Conservation (phyloP, 2,329 filamentous ascomycete species). For the Davidsoniella neocaledoniae region DNA sequence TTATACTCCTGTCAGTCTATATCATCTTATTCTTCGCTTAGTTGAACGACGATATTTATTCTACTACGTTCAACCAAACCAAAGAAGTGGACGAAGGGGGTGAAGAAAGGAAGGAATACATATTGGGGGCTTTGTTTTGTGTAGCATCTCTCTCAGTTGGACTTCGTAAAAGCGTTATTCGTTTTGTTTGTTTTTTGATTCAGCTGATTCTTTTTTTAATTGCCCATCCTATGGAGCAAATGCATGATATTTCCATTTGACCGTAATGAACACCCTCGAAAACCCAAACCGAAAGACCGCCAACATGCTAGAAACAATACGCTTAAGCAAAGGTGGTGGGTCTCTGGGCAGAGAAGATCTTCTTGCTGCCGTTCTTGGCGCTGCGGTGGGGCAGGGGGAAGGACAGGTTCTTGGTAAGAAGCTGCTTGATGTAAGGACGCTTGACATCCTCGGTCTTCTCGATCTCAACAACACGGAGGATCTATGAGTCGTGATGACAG, state of each 20-base stretch:
- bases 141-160: neutral
- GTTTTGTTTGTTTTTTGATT: constrained; percentile 13
- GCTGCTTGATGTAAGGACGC: constrained; percentile 99
- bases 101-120: neutral
- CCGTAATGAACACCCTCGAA: constrained; percentile 45
- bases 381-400: constrained; percentile 98
- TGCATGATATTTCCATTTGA: constrained; percentile 43
- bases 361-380: constrained; percentile 66
- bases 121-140: neutral
- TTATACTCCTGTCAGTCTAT: too few species aligned
- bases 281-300: constrained; percentile 29
- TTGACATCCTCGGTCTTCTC: constrained; percentile 90
- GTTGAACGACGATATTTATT: too few species aligned
- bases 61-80: neutral
- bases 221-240: constrained; percentile 20
- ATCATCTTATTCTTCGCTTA: too few species aligned
- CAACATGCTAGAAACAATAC: constrained; percentile 33
- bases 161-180: constrained; percentile 11
- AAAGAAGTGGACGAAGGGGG: neutral
- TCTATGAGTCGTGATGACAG: constrained; percentile 33
- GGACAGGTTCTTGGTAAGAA: constrained; percentile 83
- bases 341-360: constrained; percentile 84
- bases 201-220: constrained; percentile 13
- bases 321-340: constrained; percentile 94
- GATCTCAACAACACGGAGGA: constrained; percentile 95